These are phyloP conservation scores for Globisporangium solare DNA, from an alignment of 352 stramenopile genomes.

Conservation along the genomic window DNA sequence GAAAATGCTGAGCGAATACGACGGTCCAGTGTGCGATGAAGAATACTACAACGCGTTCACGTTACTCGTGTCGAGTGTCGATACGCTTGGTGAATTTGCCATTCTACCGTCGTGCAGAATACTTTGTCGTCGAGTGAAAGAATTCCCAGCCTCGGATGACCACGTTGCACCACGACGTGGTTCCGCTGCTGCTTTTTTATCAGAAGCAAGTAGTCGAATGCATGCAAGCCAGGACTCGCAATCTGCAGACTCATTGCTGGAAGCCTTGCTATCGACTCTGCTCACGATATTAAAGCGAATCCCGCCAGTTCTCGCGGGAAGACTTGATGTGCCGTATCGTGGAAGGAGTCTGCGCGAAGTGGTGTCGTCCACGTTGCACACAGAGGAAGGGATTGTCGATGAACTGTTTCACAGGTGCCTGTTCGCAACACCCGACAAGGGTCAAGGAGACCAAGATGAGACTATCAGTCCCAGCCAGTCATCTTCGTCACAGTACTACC, in stretches of 20 bases:
- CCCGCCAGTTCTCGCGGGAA: slow-evolving; percentile 37
- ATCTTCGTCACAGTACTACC: slow-evolving; percentile 62
- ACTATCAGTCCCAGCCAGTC: slow-evolving; percentile 14
- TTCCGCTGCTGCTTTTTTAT: background rate
- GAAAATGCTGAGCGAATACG: slow-evolving; percentile 41
- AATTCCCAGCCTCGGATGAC: slow-evolving; percentile 22
- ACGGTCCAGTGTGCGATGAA: slow-evolving; percentile 30
- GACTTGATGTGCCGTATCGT: slow-evolving; percentile 33
- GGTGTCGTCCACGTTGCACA: slow-evolving; percentile 36
- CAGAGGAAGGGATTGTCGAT: slow-evolving; percentile 56
- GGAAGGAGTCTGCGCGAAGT: slow-evolving; percentile 50
- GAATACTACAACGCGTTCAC: slow-evolving; percentile 68
- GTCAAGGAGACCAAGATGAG: slow-evolving; percentile 14
- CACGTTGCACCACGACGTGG: background rate
- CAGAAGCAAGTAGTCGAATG: background rate
- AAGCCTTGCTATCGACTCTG: slow-evolving; percentile 56
- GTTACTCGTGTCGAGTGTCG: slow-evolving; percentile 42
- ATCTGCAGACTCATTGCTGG: slow-evolving; percentile 34
- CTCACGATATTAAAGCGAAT: slow-evolving; percentile 56
- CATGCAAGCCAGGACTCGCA: slow-evolving; percentile 3
- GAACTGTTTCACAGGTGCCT: slow-evolving; percentile 69
- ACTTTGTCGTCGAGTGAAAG: slow-evolving; percentile 47
- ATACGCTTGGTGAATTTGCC: slow-evolving; percentile 36
- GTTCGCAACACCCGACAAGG: slow-evolving; percentile 46
- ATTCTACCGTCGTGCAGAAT: slow-evolving; percentile 42